Evolutionary conservation across 163 green algal genomes (phyloP).

Genomic region (Coccomyxa subellipsoidea): DNA sequence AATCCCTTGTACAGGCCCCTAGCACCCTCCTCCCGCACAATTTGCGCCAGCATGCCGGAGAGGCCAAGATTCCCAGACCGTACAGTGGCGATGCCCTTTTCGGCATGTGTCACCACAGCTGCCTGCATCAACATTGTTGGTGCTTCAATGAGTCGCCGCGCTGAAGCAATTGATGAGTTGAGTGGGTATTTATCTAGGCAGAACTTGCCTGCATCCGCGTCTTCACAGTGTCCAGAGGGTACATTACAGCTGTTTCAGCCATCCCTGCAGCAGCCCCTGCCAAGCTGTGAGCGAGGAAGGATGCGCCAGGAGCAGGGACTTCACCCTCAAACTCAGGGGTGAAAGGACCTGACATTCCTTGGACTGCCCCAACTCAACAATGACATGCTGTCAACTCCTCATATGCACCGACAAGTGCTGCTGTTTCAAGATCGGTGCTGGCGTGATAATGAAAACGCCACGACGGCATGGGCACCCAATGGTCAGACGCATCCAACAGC

Average conservation of each 20-base stretch:
- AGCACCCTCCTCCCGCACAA: not conserved
- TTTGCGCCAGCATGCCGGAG: not conserved
- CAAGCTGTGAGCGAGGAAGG: not conserved
- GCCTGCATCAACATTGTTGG: not conserved
- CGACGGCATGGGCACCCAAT: too few relatives aligned
- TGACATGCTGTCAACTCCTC: not conserved
- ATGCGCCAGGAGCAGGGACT: not conserved
- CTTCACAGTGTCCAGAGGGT: not conserved
- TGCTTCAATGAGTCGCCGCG: not conserved
- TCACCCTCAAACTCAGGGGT: not conserved
- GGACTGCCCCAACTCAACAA: not conserved
- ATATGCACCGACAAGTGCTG: too few relatives aligned
- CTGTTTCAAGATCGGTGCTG: not conserved
- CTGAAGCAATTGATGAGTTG: not conserved
- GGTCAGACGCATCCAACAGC: too few relatives aligned
- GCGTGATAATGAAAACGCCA: too few relatives aligned
- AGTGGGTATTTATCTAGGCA: not conserved
- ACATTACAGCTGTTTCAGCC: conserved; percentile 2
- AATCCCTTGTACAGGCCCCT: not conserved
- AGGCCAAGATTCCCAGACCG: not conserved
- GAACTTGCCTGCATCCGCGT: not conserved
- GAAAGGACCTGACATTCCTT: not conserved
- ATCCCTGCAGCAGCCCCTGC: not conserved
- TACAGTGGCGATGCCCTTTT: not conserved
- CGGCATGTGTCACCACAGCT: not conserved